Evolutionary conservation across 164 flowering plant genomes (phyloP).

Genomic region (Macadamia integrifolia): DNA sequence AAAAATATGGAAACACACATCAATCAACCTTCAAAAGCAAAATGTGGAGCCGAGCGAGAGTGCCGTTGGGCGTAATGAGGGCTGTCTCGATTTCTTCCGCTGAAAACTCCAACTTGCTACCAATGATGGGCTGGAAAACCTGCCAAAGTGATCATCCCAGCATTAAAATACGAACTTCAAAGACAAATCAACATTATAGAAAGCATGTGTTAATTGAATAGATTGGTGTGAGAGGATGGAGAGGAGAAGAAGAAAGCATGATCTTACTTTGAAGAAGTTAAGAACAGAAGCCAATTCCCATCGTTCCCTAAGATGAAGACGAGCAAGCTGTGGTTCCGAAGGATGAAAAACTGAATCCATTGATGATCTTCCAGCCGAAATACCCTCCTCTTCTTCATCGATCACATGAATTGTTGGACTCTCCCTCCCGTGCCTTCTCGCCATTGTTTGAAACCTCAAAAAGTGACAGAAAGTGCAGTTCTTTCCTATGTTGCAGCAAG

Average conservation of each 20-base stretch:
- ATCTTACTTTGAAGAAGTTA: conserved; percentile 59
- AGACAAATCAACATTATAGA: not conserved
- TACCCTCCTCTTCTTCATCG: not conserved
- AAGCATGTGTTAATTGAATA: no score
- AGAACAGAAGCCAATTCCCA: conserved; percentile 93
- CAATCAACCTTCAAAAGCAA: conserved; percentile 52
- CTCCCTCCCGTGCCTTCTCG: conserved; percentile 14
- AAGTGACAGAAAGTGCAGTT: no score
- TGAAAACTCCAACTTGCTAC: conserved; percentile 45
- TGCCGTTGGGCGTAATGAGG: conserved; percentile 43
- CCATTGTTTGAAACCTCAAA: conserved; percentile 4
- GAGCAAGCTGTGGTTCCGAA: conserved; percentile 19
- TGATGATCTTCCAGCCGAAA: not conserved
- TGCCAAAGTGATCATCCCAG: conserved; percentile 12
- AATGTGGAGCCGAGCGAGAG: conserved; percentile 54
- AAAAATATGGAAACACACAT: no score
- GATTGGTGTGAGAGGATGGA: no score
- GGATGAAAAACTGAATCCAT: not conserved
- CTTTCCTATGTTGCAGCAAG: no score
- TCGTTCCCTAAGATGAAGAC: conserved; percentile 45
- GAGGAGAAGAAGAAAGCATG: not conserved
- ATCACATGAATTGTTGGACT: not conserved
- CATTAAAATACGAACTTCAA: not conserved
- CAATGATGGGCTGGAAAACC: conserved; percentile 72
- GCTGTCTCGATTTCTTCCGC: conserved; percentile 83